Evolutionary conservation across 352 stramenopile species (phyloP), one percentile per base, ranked within the genome.

Genomic region (Pythium diclinum): DNA sequence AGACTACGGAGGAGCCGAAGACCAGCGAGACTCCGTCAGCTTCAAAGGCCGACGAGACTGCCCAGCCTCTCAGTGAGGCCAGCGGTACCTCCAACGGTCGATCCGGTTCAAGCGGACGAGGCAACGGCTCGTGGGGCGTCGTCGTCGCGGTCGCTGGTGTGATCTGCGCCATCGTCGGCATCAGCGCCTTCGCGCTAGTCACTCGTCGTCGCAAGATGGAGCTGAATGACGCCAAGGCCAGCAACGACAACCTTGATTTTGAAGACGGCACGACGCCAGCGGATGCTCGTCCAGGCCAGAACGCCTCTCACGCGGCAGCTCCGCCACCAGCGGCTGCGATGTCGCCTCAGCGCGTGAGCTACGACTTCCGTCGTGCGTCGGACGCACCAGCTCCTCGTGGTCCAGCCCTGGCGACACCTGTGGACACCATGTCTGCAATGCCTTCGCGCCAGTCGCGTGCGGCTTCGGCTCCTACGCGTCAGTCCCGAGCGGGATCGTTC

Each of bases 231-330:
- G 38, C 49, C 51, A 67, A 67, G 60, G 38, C 21, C 6, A 60
- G 33, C 62, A 68, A 57, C 32, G 53, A 46, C 47, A 63, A 53
- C 55, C 36, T 68, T 7, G 62, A 68, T 47, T 68, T 68, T 44
- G 62, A 68, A 25, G 42, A 56, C 25, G 53, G 62, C 33, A 55
- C 54, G 33, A 68, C 62, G 33, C 62, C 62, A 8, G 54, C 54
- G 21, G 62, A 68, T 23, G 55, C 16, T 0, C 62, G 55, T 42
- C 38, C 28, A 14, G 25, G 25, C 6, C 25, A 30, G 17, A 63
- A 28, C 25, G 30, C 34, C 36, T 13, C 7, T 8, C 25, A 28
- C 42, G 9, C 51, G 17, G 30, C 28, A 8, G 32, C 11, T 21
- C 53, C 44, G 5, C 38, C 38, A 10, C 48, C 28, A 21, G 7